Percentiles rank a stretch among this genome's conserved stretches.
phyloP scores from a whole-genome alignment of 2,329 filamentous ascomycete genomes.

The Aspergillus costaricaensis region DNA sequence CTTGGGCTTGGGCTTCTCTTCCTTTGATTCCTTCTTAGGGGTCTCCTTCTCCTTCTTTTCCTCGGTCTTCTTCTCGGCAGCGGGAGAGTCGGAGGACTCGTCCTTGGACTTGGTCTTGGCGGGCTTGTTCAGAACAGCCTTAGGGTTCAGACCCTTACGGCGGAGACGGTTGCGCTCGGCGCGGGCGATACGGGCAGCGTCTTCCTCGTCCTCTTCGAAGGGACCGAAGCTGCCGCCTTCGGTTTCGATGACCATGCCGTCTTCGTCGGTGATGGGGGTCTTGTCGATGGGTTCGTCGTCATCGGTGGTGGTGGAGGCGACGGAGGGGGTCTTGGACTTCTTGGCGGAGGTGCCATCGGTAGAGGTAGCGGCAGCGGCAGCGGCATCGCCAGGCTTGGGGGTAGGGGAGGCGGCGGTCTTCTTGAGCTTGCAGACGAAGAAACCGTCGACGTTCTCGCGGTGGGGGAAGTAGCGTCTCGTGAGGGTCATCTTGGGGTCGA shows the following conservation, averaged over 20 bases:
- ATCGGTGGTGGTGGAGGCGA: constrained; percentile 32
- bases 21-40: constrained; percentile 20
- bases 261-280: constrained; percentile 61
- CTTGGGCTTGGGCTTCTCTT: constrained; percentile 18
- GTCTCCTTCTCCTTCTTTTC: constrained; percentile 22
- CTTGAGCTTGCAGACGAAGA: constrained; percentile 97
- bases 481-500: constrained; percentile 80
- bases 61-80: constrained; percentile 17
- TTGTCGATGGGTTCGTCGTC: constrained; percentile 62
- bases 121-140: constrained; percentile 52
- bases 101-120: constrained; percentile 30
- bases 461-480: constrained; percentile 88
- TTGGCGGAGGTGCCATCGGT: constrained; percentile 19
- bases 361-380: constrained; percentile 30
- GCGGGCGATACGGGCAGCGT: constrained; percentile 69
- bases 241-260: constrained; percentile 30
- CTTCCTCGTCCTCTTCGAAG: constrained; percentile 73
- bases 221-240: constrained; percentile 65
- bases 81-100: constrained; percentile 10
- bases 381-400: constrained; percentile 22
- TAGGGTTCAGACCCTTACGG: constrained; percentile 72
- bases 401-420: constrained; percentile 77
- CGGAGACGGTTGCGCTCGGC: constrained; percentile 74
- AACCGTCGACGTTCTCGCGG: constrained; percentile 93
- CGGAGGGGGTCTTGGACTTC: constrained; percentile 24